Evolutionary conservation across 441 rosid genomes (phyloP).

Genomic region (Adansonia rubrostipa): DNA sequence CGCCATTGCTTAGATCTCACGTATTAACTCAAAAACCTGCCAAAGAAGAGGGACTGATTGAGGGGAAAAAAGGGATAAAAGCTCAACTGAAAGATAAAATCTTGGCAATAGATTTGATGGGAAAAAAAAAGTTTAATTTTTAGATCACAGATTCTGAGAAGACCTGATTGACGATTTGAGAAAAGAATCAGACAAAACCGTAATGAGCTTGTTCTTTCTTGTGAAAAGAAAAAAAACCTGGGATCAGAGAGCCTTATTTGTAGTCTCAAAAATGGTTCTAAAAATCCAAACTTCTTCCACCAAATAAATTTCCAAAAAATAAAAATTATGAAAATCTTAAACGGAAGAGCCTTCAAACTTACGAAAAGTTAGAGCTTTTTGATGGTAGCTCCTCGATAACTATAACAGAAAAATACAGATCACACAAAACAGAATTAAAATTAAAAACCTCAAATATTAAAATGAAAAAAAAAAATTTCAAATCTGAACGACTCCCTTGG

Average conservation of each 20-base stretch:
- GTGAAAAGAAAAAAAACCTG: slow-evolving; percentile 12
- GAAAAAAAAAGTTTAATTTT: slow-evolving; percentile 14
- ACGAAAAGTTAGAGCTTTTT: slow-evolving; percentile 38
- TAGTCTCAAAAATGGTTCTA: slow-evolving; percentile 31
- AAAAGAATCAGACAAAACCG: slow-evolving; percentile 19
- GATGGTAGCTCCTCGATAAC: slow-evolving; percentile 41
- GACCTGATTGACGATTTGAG: slow-evolving; percentile 19
- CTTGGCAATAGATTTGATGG: background rate
- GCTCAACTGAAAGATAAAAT: background rate
- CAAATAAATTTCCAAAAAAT: slow-evolving; percentile 21
- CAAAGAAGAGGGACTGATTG: slow-evolving; percentile 5
- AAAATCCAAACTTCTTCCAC: slow-evolving; percentile 39
- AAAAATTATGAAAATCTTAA: background rate
- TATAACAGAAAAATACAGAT: slow-evolving; percentile 30
- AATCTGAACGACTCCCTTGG: background rate
- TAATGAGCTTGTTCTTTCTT: slow-evolving; percentile 31
- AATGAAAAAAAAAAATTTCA: background rate
- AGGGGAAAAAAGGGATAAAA: background rate
- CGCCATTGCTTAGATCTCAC: slow-evolving; percentile 72
- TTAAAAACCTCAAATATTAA: background rate
- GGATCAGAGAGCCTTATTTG: slow-evolving; percentile 41
- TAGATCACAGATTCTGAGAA: slow-evolving; percentile 5
- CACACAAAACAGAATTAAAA: slow-evolving; percentile 31
- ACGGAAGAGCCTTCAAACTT: slow-evolving; percentile 41
- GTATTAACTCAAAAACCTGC: slow-evolving; percentile 1